Base-by-base conservation (phyloP, 1,284 basidiomycete genomes). In the Austropuccinia psidii region DNA sequence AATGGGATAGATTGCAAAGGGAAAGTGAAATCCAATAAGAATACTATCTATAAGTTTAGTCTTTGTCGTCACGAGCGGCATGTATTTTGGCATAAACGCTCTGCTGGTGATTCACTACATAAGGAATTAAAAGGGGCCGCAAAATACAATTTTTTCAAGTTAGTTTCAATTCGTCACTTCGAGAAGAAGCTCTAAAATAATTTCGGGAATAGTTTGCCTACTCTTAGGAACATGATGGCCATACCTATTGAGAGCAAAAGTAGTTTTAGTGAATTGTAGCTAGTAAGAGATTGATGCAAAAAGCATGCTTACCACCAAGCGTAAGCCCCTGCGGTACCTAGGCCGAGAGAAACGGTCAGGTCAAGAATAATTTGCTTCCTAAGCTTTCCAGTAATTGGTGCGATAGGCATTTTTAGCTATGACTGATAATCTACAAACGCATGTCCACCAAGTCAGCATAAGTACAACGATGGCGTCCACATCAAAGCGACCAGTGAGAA, bases 401-500 rank as follows among this genome's bases (percentile, higher is more conserved):
- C 69, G 50, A 72, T 72, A 17, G 69, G 57, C 69, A 72, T 72
- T n/a, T n/a, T n/a, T n/a, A n/a, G n/a, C n/a, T n/a, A n/a, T n/a
- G n/a, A n/a, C n/a, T n/a, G n/a, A n/a, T n/a, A n/a, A n/a, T n/a
- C n/a, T n/a, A n/a, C n/a, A n/a, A n/a, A n/a, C n/a, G n/a, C n/a
- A n/a, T n/a, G n/a, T n/a, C n/a, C n/a, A n/a, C n/a, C n/a, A n/a
- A n/a, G n/a, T n/a, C n/a, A n/a, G n/a, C n/a, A n/a, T n/a, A n/a
- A n/a, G n/a, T n/a, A n/a, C n/a, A n/a, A n/a, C n/a, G n/a, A n/a
- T n/a, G n/a, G n/a, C n/a, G n/a, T n/a, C n/a, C n/a, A n/a, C n/a
- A n/a, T n/a, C n/a, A n/a, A n/a, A n/a, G n/a, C n/a, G n/a, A n/a
- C n/a, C n/a, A n/a, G n/a, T n/a, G n/a, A n/a, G n/a, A n/a, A n/a